These are phyloP conservation scores for Quercus tomentella DNA, from an alignment of 331 rosid genomes.

Conservation along the genomic window DNA sequence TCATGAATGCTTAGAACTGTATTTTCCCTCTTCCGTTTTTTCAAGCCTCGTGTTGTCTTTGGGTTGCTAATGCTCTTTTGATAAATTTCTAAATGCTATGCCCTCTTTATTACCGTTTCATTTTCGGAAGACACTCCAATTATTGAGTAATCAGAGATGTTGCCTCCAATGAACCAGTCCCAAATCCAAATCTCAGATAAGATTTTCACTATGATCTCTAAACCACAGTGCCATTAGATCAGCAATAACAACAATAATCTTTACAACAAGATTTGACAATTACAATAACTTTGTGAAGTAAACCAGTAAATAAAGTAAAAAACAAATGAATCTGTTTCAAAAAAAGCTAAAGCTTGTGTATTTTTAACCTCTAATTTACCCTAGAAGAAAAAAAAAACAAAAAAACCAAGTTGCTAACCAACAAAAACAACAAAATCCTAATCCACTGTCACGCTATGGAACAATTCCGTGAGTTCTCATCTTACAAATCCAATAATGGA, in stretches of 20 bases:
- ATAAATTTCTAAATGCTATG: too few species aligned
- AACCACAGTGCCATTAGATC: too few species aligned
- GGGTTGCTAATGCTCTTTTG: too few species aligned
- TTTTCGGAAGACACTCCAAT: neutral
- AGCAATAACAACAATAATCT: neutral
- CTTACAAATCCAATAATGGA: conserved; percentile 59
- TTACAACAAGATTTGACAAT: neutral
- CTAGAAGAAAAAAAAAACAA: neutral
- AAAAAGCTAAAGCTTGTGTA: neutral
- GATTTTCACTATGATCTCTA: neutral
- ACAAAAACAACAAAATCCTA: neutral
- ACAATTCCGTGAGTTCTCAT: neutral
- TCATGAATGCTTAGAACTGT: too few species aligned
- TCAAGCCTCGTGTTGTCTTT: neutral
- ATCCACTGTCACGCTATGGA: neutral
- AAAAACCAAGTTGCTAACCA: neutral
- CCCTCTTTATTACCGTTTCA: neutral
- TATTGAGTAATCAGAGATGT: neutral
- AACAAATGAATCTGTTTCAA: neutral
- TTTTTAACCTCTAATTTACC: neutral
- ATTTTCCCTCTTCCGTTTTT: neutral
- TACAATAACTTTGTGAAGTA: neutral
- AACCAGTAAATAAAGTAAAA: neutral
- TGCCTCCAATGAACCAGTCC: neutral
- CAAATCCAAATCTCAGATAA: neutral